Conservation (phyloP, 2,329 filamentous ascomycete species). For the Stachybotrys echinatus region DNA sequence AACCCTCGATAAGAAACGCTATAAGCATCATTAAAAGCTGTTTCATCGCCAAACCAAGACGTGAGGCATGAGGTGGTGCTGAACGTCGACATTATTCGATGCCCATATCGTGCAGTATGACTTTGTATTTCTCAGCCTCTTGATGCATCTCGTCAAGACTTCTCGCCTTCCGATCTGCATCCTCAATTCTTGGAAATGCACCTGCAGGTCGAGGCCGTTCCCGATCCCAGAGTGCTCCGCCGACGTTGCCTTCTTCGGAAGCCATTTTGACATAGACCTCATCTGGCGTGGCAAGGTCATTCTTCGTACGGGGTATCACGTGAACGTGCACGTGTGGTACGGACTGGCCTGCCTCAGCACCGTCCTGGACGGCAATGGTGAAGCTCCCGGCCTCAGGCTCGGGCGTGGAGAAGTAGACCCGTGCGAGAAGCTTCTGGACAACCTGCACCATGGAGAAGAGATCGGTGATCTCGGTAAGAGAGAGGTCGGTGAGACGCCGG, state of each 20-base stretch:
- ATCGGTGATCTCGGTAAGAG: conserved; percentile 65
- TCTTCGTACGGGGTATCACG: conserved; percentile 68
- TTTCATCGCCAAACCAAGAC: no score
- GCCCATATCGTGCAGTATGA: conserved; percentile 39
- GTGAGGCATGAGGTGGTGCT: no score
- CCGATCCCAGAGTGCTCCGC: conserved; percentile 59
- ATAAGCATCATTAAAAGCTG: no score
- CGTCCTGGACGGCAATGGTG: conserved; percentile 95
- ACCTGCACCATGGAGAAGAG: conserved; percentile 83
- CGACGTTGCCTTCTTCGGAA: conserved; percentile 78
- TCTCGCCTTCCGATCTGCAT: conserved; percentile 62
- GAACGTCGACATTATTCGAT: conserved; percentile 9
- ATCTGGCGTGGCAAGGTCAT: conserved; percentile 52
- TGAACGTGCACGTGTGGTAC: conserved; percentile 93
- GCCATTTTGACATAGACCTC: conserved; percentile 80
- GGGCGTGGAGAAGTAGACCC: conserved; percentile 48
- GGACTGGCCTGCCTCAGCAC: conserved; percentile 83
- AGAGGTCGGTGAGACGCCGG: conserved; percentile 70
- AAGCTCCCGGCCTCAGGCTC: conserved; percentile 61
- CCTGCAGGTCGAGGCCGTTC: conserved; percentile 43
- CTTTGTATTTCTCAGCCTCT: conserved; percentile 66
- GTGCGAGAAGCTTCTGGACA: conserved; percentile 69
- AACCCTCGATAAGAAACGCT: no score
- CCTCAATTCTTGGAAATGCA: conserved; percentile 65
- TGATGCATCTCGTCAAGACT: conserved; percentile 69